Conservation (phyloP, 176 grass and related monocot genomes). For the Aegilops speltoides region DNA sequence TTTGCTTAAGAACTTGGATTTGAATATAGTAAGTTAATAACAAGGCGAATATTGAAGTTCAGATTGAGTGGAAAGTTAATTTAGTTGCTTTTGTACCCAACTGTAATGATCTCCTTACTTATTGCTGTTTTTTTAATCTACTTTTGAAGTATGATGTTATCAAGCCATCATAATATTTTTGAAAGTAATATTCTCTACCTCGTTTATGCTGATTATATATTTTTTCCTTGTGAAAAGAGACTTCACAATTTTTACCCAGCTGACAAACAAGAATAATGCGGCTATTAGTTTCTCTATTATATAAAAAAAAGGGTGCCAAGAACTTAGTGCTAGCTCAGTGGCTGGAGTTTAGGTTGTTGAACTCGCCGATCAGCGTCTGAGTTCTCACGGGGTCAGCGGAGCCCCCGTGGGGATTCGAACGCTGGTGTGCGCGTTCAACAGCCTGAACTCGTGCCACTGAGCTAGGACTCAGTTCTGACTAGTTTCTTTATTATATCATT, state of each 20-base stretch:
- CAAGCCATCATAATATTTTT: not conserved
- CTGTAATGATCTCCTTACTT: not conserved
- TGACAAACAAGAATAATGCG: not conserved
- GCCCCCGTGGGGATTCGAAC: not conserved
- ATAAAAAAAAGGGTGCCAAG: not conserved
- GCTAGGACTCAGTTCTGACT: not conserved
- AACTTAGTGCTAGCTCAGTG: not conserved
- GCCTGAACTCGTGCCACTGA: not conserved
- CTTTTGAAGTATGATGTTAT: not conserved
- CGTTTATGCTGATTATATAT: not conserved
- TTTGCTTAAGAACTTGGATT: not conserved
- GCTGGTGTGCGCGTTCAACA: not conserved
- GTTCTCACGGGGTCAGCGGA: not conserved
- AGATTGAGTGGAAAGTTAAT: not conserved
- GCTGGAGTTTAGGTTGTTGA: not conserved
- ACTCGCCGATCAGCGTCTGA: not conserved
- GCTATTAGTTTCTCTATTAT: not conserved
- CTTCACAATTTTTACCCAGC: not conserved
- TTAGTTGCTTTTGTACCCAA: not conserved
- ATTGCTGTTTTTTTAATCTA: not conserved
- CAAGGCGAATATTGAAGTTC: not conserved
- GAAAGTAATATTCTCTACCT: not conserved
- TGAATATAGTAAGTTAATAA: constrained; percentile 9
- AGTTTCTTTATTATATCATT: not conserved
- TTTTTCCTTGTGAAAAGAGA: not conserved